A percentile compares a stretch with the other conserved stretches of the same genome.
These are phyloP conservation scores for Collybiopsis confluens DNA, from an alignment of 768 basidiomycete genomes.

Conservation along the genomic window DNA sequence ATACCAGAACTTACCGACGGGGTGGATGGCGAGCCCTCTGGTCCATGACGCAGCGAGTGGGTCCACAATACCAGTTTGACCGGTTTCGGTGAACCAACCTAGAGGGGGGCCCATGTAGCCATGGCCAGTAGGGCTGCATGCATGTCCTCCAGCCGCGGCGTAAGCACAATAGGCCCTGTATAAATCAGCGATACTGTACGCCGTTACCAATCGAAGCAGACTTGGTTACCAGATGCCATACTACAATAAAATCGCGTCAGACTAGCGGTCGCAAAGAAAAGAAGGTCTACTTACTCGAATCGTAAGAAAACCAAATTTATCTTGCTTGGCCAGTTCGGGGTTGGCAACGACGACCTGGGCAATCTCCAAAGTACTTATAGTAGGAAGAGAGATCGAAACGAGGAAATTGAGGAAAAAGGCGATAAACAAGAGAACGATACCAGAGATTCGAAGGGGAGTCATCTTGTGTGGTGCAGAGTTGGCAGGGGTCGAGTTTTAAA, in stretches of 20 bases:
- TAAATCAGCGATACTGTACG: too few relatives aligned
- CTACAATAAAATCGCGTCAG: too few relatives aligned
- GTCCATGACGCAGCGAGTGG: conserved; percentile 14
- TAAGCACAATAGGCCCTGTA: conserved; percentile 1
- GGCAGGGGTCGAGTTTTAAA: too few relatives aligned
- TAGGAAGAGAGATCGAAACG: conserved; percentile 16
- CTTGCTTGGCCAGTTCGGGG: background rate
- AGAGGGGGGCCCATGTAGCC: conserved; percentile 5
- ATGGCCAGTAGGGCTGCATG: conserved; percentile 4
- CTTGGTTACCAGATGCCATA: background rate
- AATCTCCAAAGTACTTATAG: conserved; percentile 14
- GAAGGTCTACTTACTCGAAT: background rate
- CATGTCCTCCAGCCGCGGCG: background rate
- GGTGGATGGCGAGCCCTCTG: conserved; percentile 17
- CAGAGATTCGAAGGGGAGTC: conserved; percentile 9
- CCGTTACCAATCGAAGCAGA: too few relatives aligned
- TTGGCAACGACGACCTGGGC: background rate
- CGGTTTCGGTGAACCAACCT: background rate
- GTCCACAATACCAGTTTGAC: background rate
- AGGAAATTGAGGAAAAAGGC: conserved; percentile 16
- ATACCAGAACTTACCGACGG: conserved; percentile 10
- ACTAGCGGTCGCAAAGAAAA: too few relatives aligned
- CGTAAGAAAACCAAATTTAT: too few relatives aligned
- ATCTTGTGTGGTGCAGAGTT: too few relatives aligned
- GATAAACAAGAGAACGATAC: conserved; percentile 11